Conservation (phyloP, 179 eudicot species). For the Nepenthes alata region DNA sequence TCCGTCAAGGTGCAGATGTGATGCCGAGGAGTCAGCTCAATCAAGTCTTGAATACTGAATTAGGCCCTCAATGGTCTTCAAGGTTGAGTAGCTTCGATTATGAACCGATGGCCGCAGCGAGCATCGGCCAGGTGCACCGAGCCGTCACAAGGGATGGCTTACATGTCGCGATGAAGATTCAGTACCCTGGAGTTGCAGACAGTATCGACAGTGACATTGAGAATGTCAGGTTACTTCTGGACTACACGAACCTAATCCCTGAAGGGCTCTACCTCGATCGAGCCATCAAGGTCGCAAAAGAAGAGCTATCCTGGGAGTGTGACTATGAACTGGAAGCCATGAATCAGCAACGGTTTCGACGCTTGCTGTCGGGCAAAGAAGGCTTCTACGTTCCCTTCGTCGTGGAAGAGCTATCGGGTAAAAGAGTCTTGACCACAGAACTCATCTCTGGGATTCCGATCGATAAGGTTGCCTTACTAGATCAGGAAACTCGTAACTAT, state of each 20-base stretch:
- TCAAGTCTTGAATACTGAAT: constrained; percentile 80
- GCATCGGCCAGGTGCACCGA: constrained; percentile 95
- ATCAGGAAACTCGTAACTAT: constrained; percentile 74
- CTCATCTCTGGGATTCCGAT: constrained; percentile 73
- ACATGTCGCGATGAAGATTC: constrained; percentile 87
- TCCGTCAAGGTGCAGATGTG: constrained; percentile 97
- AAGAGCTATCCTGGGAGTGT: constrained; percentile 90
- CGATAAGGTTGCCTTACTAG: constrained; percentile 70
- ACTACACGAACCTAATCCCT: constrained; percentile 76
- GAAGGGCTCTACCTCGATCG: constrained; percentile 75
- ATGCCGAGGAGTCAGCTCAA: constrained; percentile 92
- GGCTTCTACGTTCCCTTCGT: constrained; percentile 89
- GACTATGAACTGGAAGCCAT: constrained; percentile 74
- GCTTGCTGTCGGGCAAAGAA: constrained; percentile 33
- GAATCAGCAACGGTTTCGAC: constrained; percentile 59
- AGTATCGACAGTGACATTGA: constrained; percentile 98
- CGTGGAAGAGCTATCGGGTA: constrained; percentile 64
- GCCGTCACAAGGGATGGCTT: constrained; percentile 75
- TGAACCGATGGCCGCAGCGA: constrained; percentile 93
- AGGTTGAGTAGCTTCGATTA: constrained; percentile 73
- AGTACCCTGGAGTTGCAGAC: constrained; percentile 96
- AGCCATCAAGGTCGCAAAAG: constrained; percentile 96
- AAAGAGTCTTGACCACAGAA: constrained; percentile 78
- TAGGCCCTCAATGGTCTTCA: constrained; percentile 82
- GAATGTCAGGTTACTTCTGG: constrained; percentile 63